Evolutionary conservation across 129 eudicot species (phyloP).

Genomic region (Gnaphalium uliginosum): DNA sequence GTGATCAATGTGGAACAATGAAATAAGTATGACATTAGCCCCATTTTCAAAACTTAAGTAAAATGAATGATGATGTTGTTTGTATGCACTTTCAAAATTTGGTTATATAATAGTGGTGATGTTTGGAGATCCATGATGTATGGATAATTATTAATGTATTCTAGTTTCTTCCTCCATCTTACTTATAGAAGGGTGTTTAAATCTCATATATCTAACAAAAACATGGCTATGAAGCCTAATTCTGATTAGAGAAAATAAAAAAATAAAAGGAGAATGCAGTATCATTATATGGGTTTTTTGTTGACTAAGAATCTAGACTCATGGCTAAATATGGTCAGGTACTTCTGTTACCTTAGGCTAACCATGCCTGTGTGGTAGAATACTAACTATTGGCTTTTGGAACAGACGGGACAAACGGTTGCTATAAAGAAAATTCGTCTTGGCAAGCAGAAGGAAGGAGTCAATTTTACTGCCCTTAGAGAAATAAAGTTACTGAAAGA

Average conservation of each 20-base stretch:
- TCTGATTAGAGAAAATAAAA: background rate
- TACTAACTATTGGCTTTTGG: conserved; percentile 22
- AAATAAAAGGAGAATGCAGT: background rate
- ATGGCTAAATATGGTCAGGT: background rate
- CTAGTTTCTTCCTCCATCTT: background rate
- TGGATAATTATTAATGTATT: background rate
- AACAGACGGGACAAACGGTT: conserved; percentile 86
- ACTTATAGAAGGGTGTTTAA: background rate
- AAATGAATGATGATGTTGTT: background rate
- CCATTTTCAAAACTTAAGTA: background rate
- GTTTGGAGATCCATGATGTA: background rate
- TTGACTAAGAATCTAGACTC: background rate
- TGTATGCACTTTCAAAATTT: background rate
- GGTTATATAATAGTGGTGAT: background rate
- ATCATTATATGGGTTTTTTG: background rate
- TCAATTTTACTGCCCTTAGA: conserved; percentile 91
- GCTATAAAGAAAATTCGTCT: conserved; percentile 96
- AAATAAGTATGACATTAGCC: no score
- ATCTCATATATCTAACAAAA: background rate
- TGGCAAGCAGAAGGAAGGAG: conserved; percentile 99
- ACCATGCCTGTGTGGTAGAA: background rate
- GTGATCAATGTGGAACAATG: background rate
- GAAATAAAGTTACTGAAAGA: conserved; percentile 96
- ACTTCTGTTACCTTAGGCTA: background rate
- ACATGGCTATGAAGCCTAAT: background rate